Conservation (phyloP, 2,329 filamentous ascomycete genomes). For the Paecilomyces dactylethromorphus region DNA sequence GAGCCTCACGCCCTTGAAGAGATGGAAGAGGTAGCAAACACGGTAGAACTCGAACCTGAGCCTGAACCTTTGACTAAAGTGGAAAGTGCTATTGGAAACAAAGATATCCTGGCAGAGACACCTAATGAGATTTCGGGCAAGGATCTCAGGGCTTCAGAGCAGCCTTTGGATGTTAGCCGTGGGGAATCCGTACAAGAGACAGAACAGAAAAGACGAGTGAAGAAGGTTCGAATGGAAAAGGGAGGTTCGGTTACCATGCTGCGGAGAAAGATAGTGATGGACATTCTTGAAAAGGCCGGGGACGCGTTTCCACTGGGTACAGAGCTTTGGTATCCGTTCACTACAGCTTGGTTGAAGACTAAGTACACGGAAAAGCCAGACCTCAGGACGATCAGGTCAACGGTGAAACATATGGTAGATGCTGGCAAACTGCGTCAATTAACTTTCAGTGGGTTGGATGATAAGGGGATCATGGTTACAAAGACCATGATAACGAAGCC, state of each 20-base stretch:
- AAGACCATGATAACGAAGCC: slow-evolving; percentile 45
- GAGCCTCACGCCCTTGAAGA: not conserved
- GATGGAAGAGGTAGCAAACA: not conserved
- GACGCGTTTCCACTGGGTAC: slow-evolving; percentile 51
- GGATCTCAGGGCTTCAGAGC: not conserved
- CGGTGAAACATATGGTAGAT: slow-evolving; percentile 45
- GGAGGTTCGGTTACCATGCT: slow-evolving; percentile 40
- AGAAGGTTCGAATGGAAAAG: slow-evolving; percentile 14
- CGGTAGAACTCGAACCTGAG: not conserved
- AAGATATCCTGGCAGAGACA: not conserved
- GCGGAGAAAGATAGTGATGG: slow-evolving; percentile 46
- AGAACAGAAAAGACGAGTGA: slow-evolving; percentile 5
- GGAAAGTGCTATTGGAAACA: not conserved
- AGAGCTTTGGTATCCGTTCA: slow-evolving; percentile 51
- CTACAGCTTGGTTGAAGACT: slow-evolving; percentile 45
- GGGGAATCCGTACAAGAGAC: not conserved
- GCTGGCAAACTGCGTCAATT: slow-evolving; percentile 47
- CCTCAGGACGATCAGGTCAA: slow-evolving; percentile 44
- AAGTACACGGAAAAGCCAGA: slow-evolving; percentile 44
- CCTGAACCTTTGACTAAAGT: not conserved
- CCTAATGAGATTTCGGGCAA: not conserved
- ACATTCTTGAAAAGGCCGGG: slow-evolving; percentile 47
- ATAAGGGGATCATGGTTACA: slow-evolving; percentile 42
- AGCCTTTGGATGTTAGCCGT: not conserved
- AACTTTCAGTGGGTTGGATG: slow-evolving; percentile 45